Evolutionary conservation across 192 early-diverging fungal genomes (phyloP).

Genomic region (Tieghemiomyces parasiticus): DNA sequence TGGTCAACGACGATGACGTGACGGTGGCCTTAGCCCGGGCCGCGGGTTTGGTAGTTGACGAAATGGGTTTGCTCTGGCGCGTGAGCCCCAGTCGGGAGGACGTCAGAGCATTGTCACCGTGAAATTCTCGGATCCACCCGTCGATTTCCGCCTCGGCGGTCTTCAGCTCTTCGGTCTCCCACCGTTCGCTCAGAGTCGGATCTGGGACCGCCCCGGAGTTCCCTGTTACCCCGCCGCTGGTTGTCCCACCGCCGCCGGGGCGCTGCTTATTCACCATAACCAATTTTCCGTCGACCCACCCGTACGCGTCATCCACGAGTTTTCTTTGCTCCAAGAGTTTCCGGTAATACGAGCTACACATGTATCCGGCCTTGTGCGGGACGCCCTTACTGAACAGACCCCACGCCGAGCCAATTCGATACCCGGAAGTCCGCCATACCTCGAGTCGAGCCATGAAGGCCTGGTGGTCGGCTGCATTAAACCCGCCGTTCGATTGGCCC

Average conservation of each 20-base stretch:
- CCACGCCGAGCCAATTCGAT: constrained; percentile 36
- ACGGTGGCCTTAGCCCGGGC: too few relatives aligned
- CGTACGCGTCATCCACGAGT: constrained; percentile 32
- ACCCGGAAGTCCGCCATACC: constrained; percentile 27
- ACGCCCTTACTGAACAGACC: constrained; percentile 34
- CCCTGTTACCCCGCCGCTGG: too few relatives aligned
- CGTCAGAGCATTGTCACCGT: too few relatives aligned
- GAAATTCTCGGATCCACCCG: constrained; percentile 34
- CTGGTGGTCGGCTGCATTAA: constrained; percentile 22
- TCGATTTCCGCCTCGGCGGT: constrained; percentile 28
- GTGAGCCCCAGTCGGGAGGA: too few relatives aligned
- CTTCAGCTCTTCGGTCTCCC: constrained; percentile 31
- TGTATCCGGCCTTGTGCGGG: constrained; percentile 39
- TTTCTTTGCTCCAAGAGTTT: constrained; percentile 26
- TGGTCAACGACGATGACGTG: too few relatives aligned
- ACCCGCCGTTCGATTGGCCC: constrained; percentile 35
- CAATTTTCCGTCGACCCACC: constrained; percentile 29
- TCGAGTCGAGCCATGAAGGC: constrained; percentile 33
- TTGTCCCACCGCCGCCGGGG: too few relatives aligned
- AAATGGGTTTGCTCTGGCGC: too few relatives aligned
- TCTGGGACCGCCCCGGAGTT: constrained; percentile 19
- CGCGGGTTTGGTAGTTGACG: too few relatives aligned
- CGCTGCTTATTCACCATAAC: constrained; percentile 28
- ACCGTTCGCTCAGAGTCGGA: constrained; percentile 27
- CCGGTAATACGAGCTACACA: constrained; percentile 40